Percentiles rank a stretch among this genome's conserved stretches.
Conservation (phyloP, 2,329 filamentous ascomycete genomes). For the Hypomyces rosellus region DNA sequence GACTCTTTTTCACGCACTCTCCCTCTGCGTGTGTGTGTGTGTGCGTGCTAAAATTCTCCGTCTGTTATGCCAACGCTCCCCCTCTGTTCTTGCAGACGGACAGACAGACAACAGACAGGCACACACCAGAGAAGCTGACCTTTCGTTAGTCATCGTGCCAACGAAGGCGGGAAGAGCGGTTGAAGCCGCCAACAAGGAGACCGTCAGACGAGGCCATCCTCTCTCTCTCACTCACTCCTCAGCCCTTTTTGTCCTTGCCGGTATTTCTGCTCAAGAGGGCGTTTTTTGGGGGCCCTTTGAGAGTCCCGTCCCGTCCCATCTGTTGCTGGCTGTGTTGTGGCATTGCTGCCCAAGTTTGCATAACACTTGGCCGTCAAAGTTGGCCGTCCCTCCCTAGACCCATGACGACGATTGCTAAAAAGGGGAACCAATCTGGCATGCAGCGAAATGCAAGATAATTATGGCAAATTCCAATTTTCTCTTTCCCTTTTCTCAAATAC, state of each 20-base stretch:
- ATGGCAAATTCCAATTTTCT: neutral
- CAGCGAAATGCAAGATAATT: neutral
- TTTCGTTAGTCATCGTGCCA: slow-evolving; percentile 8
- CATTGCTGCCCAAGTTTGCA: neutral
- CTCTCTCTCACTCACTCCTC: neutral
- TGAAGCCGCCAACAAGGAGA: slow-evolving; percentile 9
- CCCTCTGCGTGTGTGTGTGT: too few species aligned
- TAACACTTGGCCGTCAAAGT: slow-evolving; percentile 5
- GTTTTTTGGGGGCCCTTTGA: too few species aligned
- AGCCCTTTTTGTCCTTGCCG: neutral
- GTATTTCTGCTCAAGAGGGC: neutral
- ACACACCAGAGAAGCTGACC: too few species aligned
- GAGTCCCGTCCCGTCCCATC: neutral
- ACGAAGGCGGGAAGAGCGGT: slow-evolving; percentile 6
- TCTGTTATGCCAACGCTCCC: too few species aligned
- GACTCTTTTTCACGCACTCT: neutral
- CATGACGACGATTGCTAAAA: neutral
- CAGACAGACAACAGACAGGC: neutral
- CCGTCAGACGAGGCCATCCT: neutral
- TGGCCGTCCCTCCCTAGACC: neutral
- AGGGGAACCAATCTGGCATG: neutral
- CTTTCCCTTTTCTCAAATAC: neutral
- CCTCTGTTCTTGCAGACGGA: too few species aligned
- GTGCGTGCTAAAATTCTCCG: too few species aligned
- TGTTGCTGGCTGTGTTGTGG: neutral